phyloP scores from a whole-genome alignment of 2,329 filamentous ascomycete genomes.

The Juglanconis oblonga region DNA sequence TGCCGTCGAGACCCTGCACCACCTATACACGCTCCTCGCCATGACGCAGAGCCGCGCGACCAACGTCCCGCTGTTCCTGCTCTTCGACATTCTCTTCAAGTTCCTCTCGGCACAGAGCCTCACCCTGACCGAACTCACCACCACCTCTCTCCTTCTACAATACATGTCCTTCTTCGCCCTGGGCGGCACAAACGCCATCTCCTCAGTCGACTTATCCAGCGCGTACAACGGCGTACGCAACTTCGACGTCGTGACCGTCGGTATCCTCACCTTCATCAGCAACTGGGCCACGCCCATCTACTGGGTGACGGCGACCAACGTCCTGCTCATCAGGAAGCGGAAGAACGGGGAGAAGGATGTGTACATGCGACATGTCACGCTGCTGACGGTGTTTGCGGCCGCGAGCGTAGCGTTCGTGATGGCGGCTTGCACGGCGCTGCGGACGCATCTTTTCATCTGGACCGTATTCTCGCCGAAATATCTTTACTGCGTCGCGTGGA shows the following conservation, averaged over 20 bases:
- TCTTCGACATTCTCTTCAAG: slow-evolving; percentile 63
- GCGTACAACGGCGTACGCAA: slow-evolving; percentile 87
- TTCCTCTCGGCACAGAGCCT: slow-evolving; percentile 47
- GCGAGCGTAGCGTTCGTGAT: slow-evolving; percentile 71
- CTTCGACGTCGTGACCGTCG: slow-evolving; percentile 81
- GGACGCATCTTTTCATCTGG: slow-evolving; percentile 96
- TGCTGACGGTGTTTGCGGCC: slow-evolving; percentile 70
- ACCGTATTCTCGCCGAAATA: slow-evolving; percentile 98
- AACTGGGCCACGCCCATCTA: slow-evolving; percentile 93
- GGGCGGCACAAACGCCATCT: slow-evolving; percentile 91
- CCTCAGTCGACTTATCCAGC: slow-evolving; percentile 88
- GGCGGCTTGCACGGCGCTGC: slow-evolving; percentile 78
- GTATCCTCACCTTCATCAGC: slow-evolving; percentile 75
- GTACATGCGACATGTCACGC: slow-evolving; percentile 52
- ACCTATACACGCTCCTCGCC: slow-evolving; percentile 73
- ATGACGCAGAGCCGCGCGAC: slow-evolving; percentile 82
- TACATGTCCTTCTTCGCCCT: slow-evolving; percentile 85
- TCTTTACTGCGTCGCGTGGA: slow-evolving; percentile 89
- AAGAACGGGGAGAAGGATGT: slow-evolving; percentile 25
- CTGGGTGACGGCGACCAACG: slow-evolving; percentile 69
- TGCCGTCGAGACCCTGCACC: slow-evolving; percentile 54
- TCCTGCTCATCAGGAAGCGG: slow-evolving; percentile 49
- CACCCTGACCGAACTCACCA: slow-evolving; percentile 57
- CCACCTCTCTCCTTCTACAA: slow-evolving; percentile 72
- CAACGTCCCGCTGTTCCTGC: slow-evolving; percentile 80